phyloP scores from a whole-genome alignment of 305 asterid genomes.

The Caryopteris hybrid region DNA sequence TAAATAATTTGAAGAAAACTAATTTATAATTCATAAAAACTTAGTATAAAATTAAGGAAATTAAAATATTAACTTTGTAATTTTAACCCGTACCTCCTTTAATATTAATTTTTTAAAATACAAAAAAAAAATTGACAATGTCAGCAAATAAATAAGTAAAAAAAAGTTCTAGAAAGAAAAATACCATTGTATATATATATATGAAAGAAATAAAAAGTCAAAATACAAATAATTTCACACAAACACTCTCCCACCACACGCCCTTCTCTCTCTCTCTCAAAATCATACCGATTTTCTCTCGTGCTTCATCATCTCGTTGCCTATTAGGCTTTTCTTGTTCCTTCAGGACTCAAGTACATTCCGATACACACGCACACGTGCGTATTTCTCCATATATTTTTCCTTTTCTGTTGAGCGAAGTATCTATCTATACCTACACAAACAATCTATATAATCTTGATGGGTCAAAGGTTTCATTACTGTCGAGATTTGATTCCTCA shows the following conservation, averaged over 20 bases:
- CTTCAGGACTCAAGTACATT: constrained; percentile 15
- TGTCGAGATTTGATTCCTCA: constrained; percentile 22
- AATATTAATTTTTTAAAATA: no score
- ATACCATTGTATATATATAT: no score
- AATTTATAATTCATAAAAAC: no score
- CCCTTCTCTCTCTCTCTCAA: constrained; percentile 20
- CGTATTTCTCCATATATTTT: not conserved
- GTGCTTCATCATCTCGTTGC: constrained; percentile 15
- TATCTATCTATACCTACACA: not conserved
- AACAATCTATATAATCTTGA: not conserved
- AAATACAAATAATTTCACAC: not conserved
- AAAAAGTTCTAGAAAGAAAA: no score
- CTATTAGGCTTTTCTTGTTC: constrained; percentile 15
- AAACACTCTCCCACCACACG: constrained; percentile 36
- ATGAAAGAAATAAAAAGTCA: not conserved
- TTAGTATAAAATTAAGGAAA: no score
- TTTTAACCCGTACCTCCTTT: no score
- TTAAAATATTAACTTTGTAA: no score
- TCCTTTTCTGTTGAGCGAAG: not conserved
- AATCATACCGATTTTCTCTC: constrained; percentile 18
- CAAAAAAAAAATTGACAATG: not conserved
- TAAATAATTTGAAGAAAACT: no score
- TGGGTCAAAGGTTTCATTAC: constrained; percentile 19
- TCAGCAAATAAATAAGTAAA: not conserved
- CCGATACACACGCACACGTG: not conserved